A percentile compares a stretch with the other conserved stretches of the same genome.
These are phyloP conservation scores for Coprinopsis marcescibilis DNA, from an alignment of 768 basidiomycete genomes.

Conservation along the genomic window DNA sequence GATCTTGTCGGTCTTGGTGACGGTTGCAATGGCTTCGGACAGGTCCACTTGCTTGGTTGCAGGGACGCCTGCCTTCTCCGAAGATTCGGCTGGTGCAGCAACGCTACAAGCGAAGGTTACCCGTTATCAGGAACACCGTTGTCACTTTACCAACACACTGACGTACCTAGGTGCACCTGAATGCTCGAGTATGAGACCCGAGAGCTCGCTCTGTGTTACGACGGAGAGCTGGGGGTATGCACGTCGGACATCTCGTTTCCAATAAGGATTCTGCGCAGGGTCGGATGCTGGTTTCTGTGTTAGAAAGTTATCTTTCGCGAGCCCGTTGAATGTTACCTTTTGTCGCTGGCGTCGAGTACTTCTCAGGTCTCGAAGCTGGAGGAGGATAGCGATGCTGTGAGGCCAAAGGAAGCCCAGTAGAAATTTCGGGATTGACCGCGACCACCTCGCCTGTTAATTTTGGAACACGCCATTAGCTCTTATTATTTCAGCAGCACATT, in stretches of 20 bases:
- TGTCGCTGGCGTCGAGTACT: constrained; percentile 82
- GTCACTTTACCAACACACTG: not conserved
- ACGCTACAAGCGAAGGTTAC: constrained; percentile 33
- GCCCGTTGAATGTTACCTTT: constrained; percentile 48
- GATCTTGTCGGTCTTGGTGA: constrained; percentile 49
- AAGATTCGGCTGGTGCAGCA: constrained; percentile 40
- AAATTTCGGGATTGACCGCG: constrained; percentile 87
- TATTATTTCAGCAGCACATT: too few species aligned
- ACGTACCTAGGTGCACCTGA: constrained; percentile 62
- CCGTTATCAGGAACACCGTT: not conserved
- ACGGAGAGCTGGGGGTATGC: constrained; percentile 90
- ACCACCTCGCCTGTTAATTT: constrained; percentile 64
- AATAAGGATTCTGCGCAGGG: constrained; percentile 87
- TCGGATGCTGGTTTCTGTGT: constrained; percentile 63
- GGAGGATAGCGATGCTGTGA: constrained; percentile 73
- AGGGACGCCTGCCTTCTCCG: constrained; percentile 40
- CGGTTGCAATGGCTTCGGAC: constrained; percentile 63
- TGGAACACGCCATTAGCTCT: too few species aligned
- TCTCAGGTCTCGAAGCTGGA: constrained; percentile 84
- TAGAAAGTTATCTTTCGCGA: not conserved
- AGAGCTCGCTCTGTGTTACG: constrained; percentile 78
- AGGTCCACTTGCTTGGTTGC: constrained; percentile 46
- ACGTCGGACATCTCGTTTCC: constrained; percentile 92
- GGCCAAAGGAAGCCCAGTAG: constrained; percentile 79
- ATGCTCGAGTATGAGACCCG: constrained; percentile 76